phyloP scores from a whole-genome alignment of 495 filamentous ascomycete species.

The Xylaria castorea region DNA sequence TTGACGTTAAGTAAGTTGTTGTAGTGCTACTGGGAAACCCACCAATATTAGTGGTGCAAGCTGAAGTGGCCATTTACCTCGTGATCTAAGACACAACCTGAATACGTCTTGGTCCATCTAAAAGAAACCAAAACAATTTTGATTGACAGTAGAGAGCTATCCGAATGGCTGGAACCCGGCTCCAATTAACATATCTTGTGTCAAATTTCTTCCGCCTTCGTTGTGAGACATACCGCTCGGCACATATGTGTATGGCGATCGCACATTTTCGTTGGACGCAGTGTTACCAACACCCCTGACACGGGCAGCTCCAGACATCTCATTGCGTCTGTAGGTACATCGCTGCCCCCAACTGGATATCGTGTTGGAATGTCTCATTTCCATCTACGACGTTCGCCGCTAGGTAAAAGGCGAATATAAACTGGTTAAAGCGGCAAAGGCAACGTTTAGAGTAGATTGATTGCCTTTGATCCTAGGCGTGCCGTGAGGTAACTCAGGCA shows the following conservation, averaged over 20 bases:
- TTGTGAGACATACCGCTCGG: neutral
- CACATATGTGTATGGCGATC: neutral
- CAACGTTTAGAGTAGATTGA: neutral
- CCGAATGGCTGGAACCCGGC: neutral
- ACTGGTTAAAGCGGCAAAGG: neutral
- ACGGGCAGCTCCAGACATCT: neutral
- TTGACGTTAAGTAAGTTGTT: neutral
- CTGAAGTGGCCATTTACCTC: neutral
- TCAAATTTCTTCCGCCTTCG: neutral
- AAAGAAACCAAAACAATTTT: neutral
- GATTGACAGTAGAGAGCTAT: neutral
- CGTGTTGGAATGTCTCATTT: conserved; percentile 2
- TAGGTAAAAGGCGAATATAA: neutral
- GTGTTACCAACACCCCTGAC: neutral
- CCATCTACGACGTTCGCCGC: neutral
- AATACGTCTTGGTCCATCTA: neutral
- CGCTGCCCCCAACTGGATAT: neutral
- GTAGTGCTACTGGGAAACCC: neutral
- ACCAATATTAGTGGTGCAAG: too few relatives aligned
- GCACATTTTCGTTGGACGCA: neutral
- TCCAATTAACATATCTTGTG: neutral
- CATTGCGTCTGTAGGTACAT: neutral
- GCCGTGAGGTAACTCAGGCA: neutral
- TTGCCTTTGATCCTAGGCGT: neutral
- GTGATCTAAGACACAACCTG: conserved; percentile 13